These are phyloP conservation scores for Schwanniomyces polymorphus DNA, from an alignment of 805 yeast species.

Conservation along the genomic window DNA sequence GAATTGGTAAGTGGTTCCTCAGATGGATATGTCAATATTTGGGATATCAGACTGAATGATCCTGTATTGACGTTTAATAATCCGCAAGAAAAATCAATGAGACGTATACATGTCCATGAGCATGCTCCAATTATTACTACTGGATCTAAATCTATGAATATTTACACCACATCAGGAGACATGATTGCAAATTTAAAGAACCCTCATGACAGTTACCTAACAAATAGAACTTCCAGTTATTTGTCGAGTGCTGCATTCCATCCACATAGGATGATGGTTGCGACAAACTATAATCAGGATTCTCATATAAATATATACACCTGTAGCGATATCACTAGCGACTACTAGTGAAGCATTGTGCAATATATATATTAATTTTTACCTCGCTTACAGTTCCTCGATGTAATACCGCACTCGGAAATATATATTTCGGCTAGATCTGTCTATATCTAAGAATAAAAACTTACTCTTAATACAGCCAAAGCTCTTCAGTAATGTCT, in stretches of 20 bases:
- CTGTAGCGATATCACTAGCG: conserved; percentile 38
- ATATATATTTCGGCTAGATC: not conserved
- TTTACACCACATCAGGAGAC: conserved; percentile 88
- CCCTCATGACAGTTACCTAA: conserved; percentile 43
- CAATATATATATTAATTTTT: not conserved
- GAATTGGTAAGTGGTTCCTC: conserved; percentile 83
- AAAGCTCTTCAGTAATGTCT: conserved; percentile 22
- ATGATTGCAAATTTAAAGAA: conserved; percentile 60
- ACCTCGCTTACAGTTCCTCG: conserved; percentile 1
- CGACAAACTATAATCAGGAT: conserved; percentile 80
- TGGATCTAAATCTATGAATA: conserved; percentile 73
- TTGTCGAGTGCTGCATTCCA: conserved; percentile 74
- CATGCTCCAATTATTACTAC: conserved; percentile 95
- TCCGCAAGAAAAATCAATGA: conserved; percentile 47
- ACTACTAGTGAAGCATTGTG: conserved; percentile 18
- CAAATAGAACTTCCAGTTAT: conserved; percentile 50
- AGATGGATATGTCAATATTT: conserved; percentile 79
- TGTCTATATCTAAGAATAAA: not conserved
- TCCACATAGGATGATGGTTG: conserved; percentile 93
- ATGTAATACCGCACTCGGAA: conserved; percentile 2
- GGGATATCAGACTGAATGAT: conserved; percentile 82
- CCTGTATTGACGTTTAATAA: conserved; percentile 71
- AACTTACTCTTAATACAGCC: not conserved
- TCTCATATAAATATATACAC: conserved; percentile 62
- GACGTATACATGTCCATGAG: conserved; percentile 83